phyloP scores from a whole-genome alignment of 495 filamentous ascomycete species.

The Margaritispora aquatica region DNA sequence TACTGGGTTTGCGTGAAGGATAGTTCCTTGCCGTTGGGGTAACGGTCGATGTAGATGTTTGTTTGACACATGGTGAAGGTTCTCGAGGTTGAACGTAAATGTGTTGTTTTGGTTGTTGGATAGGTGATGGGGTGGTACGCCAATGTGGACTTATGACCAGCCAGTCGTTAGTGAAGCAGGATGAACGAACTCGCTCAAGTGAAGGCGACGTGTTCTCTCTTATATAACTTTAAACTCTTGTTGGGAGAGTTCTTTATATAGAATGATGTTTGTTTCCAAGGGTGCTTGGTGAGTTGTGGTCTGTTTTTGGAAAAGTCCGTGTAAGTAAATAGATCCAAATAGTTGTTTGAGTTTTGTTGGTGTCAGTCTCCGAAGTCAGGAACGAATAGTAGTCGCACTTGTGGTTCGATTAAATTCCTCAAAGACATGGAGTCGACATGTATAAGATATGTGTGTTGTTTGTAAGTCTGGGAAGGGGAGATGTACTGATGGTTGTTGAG shows the following conservation, averaged over 20 bases:
- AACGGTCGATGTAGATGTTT: conserved; percentile 22
- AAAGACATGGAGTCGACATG: conserved; percentile 25
- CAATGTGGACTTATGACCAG: not conserved
- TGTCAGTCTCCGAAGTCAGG: conserved; percentile 25
- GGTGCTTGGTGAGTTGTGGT: not conserved
- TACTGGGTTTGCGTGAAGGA: conserved; percentile 14
- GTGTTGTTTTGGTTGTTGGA: not conserved
- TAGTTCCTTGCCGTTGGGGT: conserved; percentile 16
- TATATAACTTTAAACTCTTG: not conserved
- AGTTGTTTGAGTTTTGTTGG: not conserved
- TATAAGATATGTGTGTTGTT: conserved; percentile 4
- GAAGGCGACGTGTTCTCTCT: not conserved
- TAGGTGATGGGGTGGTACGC: not conserved
- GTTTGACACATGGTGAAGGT: conserved; percentile 24
- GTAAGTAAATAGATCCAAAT: not conserved
- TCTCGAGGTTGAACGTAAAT: not conserved
- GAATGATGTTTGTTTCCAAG: not conserved
- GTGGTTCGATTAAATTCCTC: conserved; percentile 13
- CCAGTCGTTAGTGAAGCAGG: not conserved
- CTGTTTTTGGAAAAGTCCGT: not conserved
- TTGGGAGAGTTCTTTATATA: conserved; percentile 6
- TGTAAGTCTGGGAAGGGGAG: not conserved
- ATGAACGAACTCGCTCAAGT: not conserved
- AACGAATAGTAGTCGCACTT: conserved; percentile 16
- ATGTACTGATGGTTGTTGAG: not conserved